Percentiles rank a stretch among this genome's conserved stretches.
These are phyloP conservation scores for Phytopythium oedochilum DNA, from an alignment of 352 stramenopile species.

Conservation along the genomic window DNA sequence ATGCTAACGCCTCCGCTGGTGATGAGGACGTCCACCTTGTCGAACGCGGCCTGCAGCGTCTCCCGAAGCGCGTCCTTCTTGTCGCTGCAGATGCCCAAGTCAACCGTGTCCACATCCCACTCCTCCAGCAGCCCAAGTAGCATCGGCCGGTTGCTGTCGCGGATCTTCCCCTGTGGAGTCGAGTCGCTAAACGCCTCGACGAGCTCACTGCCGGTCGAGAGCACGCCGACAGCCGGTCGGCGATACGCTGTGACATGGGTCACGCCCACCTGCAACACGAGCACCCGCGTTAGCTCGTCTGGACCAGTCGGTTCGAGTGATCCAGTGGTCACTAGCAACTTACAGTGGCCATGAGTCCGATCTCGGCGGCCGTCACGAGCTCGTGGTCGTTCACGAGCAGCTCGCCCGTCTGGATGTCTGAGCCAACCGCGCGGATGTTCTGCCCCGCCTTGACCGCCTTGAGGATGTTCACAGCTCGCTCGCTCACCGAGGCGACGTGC, in stretches of 20 bases:
- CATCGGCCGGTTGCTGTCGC: constrained; percentile 94
- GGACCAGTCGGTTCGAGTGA: not conserved
- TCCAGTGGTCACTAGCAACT: not conserved
- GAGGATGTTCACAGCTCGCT: constrained; percentile 62
- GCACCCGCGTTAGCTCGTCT: constrained; percentile 3
- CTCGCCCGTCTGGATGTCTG: constrained; percentile 82
- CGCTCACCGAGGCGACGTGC: constrained; percentile 11
- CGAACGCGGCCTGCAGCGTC: constrained; percentile 36
- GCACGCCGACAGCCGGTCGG: constrained; percentile 82
- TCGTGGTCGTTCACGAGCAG: constrained; percentile 75
- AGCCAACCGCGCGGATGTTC: constrained; percentile 89
- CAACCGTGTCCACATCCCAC: constrained; percentile 40
- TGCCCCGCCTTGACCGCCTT: constrained; percentile 45
- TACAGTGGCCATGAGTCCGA: constrained; percentile 91
- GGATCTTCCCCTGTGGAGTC: constrained; percentile 78
- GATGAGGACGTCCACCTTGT: constrained; percentile 89
- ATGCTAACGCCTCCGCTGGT: constrained; percentile 95
- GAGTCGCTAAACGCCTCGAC: constrained; percentile 49
- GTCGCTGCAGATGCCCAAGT: constrained; percentile 79
- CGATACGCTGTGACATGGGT: constrained; percentile 64
- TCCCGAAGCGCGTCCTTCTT: constrained; percentile 45
- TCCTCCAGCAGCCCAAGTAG: constrained; percentile 65
- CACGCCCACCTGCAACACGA: constrained; percentile 54
- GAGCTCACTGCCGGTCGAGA: constrained; percentile 96
- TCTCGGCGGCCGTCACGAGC: constrained; percentile 79